Evolutionary conservation across 805 yeast genomes (phyloP).

Genomic region (Tetrapisispora iriomotensis): DNA sequence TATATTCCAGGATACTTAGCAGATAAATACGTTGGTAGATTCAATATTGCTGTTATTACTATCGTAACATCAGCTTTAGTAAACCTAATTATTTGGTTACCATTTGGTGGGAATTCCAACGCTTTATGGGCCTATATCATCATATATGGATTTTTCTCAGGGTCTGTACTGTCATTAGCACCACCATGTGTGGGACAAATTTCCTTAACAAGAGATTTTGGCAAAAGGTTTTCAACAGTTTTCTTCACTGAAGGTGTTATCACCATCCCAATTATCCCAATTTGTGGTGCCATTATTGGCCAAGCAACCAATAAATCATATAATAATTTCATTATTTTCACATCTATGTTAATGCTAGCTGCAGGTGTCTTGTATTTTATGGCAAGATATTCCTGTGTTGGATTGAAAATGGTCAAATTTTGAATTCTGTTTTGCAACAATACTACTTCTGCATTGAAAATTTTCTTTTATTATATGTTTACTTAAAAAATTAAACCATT

Average conservation of each 20-base stretch:
- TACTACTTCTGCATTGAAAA: not conserved
- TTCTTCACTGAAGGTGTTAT: conserved; percentile 49
- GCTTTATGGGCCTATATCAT: conserved; percentile 36
- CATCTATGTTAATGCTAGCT: conserved; percentile 32
- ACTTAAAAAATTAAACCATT: too few relatives aligned
- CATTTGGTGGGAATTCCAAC: conserved; percentile 30
- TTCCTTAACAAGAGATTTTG: conserved; percentile 44
- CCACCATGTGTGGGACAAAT: conserved; percentile 55
- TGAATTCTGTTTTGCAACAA: too few relatives aligned
- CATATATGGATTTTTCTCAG: conserved; percentile 47
- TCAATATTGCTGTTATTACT: conserved; percentile 39
- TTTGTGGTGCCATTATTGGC: conserved; percentile 40
- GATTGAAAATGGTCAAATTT: conserved; percentile 31
- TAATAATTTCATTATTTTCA: conserved; percentile 36
- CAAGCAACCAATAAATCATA: conserved; percentile 27
- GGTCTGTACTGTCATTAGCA: conserved; percentile 46
- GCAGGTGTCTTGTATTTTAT: conserved; percentile 32
- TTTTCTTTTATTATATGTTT: not conserved
- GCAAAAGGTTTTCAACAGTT: conserved; percentile 46
- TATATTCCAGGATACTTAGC: conserved; percentile 37
- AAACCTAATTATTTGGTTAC: conserved; percentile 35
- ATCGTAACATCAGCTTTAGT: conserved; percentile 29
- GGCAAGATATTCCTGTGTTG: conserved; percentile 38
- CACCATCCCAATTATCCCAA: conserved; percentile 39
- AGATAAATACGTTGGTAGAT: conserved; percentile 39